These are phyloP conservation scores for Chloris gayana DNA, from an alignment of 176 grass and related monocot species.

Conservation along the genomic window DNA sequence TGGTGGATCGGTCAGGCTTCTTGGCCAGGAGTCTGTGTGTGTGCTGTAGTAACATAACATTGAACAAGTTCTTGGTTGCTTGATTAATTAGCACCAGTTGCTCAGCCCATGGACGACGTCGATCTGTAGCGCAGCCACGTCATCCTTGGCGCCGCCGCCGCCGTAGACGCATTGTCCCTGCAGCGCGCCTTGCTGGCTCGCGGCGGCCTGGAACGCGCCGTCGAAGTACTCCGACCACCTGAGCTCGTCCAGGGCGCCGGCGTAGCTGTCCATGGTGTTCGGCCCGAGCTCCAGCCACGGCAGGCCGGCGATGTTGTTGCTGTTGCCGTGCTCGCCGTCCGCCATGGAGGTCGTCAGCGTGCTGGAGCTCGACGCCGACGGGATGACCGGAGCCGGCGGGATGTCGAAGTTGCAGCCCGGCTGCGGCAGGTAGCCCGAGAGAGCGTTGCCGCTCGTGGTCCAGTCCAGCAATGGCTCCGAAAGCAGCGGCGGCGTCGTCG, in stretches of 20 bases:
- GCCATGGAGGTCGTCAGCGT: conserved; percentile 40
- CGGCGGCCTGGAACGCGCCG: conserved; percentile 43
- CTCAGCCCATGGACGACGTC: conserved; percentile 47
- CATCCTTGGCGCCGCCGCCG: conserved; percentile 14
- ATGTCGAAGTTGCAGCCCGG: conserved; percentile 24
- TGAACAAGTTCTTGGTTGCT: neutral
- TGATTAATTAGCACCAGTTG: conserved; percentile 49
- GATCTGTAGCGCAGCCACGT: conserved; percentile 38
- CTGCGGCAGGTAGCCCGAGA: conserved; percentile 32
- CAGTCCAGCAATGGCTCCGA: conserved; percentile 31
- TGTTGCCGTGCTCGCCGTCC: conserved; percentile 10
- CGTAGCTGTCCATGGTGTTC: conserved; percentile 35
- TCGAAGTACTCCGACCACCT: conserved; percentile 66
- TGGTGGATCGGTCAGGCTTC: neutral
- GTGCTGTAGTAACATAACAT: neutral
- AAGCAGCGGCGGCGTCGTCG: no score
- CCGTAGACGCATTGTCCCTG: conserved; percentile 51
- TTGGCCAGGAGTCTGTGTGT: conserved; percentile 10
- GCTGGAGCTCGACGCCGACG: conserved; percentile 50
- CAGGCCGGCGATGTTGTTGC: neutral
- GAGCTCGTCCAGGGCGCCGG: conserved; percentile 52
- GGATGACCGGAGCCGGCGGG: neutral
- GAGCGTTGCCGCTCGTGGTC: neutral
- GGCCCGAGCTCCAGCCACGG: conserved; percentile 47
- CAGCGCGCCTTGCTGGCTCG: conserved; percentile 39